Percentiles rank a stretch among this genome's conserved stretches.
These are phyloP conservation scores for Magnaporthiopsis rhizophila DNA, from an alignment of 2,329 filamentous ascomycete genomes.

Conservation along the genomic window DNA sequence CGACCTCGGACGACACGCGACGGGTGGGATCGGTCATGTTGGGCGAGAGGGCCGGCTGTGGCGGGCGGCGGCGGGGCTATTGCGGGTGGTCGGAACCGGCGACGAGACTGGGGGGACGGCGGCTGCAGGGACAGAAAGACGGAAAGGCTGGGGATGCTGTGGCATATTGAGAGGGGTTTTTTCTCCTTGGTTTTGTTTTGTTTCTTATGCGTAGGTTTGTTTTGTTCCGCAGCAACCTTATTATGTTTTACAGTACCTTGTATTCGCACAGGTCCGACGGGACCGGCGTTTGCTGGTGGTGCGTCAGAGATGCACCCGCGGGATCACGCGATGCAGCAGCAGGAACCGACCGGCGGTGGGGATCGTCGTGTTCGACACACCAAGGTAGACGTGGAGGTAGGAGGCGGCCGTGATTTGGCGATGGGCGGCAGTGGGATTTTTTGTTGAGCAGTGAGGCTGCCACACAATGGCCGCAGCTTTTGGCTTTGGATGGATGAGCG, in stretches of 20 bases:
- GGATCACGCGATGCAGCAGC: background rate
- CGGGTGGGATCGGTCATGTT: constrained; percentile 17
- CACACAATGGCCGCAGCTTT: background rate
- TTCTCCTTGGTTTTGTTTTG: background rate
- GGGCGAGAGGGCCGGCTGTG: constrained; percentile 2
- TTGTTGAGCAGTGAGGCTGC: constrained; percentile 1
- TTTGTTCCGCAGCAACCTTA: background rate
- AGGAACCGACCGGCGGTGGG: background rate
- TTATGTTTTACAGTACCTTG: background rate
- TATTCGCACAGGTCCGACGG: background rate
- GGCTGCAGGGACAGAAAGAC: background rate
- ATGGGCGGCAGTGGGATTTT: background rate
- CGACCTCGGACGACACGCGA: constrained; percentile 8
- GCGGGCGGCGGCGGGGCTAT: too few species aligned
- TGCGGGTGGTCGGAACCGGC: background rate
- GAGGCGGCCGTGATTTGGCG: background rate
- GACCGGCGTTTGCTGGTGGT: background rate
- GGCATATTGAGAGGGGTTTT: constrained; percentile 5
- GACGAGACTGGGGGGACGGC: constrained; percentile 1
- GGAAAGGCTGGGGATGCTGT: background rate
- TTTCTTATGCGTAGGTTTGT: background rate
- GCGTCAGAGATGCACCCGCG: background rate
- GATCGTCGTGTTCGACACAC: background rate
- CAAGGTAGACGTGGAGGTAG: background rate
- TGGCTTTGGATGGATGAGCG: background rate